Conservation (phyloP, 805 yeast species). For the Barnettozyma salicaria region DNA sequence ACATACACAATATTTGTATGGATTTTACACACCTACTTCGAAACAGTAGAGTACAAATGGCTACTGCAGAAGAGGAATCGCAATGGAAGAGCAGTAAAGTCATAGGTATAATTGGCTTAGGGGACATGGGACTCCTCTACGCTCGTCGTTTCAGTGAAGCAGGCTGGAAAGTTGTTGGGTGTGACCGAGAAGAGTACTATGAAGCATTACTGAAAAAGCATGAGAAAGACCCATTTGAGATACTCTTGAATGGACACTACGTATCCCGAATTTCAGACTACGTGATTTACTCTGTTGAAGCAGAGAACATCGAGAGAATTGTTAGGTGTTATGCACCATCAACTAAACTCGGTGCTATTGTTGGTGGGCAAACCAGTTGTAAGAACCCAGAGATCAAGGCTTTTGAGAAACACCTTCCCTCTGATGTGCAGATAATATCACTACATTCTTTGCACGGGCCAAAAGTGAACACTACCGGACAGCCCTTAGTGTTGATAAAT, state of each 20-base stretch:
- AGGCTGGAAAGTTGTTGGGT: conserved; percentile 87
- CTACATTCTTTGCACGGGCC: conserved; percentile 96
- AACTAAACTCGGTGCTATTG: conserved; percentile 80
- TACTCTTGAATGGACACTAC: conserved; percentile 72
- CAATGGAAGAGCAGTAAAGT: conserved; percentile 42
- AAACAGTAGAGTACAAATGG: too few relatives aligned
- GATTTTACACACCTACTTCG: too few relatives aligned
- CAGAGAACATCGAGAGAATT: conserved; percentile 70
- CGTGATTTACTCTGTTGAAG: conserved; percentile 88
- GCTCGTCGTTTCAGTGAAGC: conserved; percentile 71
- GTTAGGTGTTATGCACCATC: conserved; percentile 79
- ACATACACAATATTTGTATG: too few relatives aligned
- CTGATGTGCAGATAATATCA: conserved; percentile 76
- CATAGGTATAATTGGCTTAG: conserved; percentile 91
- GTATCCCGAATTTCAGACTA: conserved; percentile 81
- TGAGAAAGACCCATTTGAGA: conserved; percentile 40
- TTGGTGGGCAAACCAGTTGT: conserved; percentile 98
- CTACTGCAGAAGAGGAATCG: background rate
- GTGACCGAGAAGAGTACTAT: conserved; percentile 70
- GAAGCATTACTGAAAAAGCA: conserved; percentile 39
- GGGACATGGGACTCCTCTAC: conserved; percentile 93
- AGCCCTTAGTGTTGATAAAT: conserved; percentile 81
- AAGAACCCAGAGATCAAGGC: conserved; percentile 86
- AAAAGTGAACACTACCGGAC: conserved; percentile 79
- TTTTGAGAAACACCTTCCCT: conserved; percentile 68